Evolutionary conservation across 371 early-diverging fungal species (phyloP).

Genomic region (Apophysomyces trapeziformis): DNA sequence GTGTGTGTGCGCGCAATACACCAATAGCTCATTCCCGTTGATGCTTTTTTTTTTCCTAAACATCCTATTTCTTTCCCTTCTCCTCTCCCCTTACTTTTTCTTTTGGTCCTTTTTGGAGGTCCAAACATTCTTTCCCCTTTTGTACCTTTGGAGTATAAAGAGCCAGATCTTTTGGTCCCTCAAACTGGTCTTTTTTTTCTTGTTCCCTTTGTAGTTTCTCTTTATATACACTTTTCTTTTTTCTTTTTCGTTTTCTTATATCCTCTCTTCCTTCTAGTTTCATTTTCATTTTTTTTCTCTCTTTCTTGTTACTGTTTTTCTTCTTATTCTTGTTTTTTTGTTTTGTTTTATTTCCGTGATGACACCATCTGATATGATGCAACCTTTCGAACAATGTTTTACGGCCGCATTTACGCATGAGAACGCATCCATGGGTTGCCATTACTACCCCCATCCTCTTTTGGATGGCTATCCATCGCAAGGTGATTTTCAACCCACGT

Average conservation of each 20-base stretch:
- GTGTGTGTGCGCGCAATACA: not conserved
- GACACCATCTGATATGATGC: constrained; percentile 38
- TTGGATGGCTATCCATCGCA: not conserved
- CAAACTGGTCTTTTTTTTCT: too few relatives aligned
- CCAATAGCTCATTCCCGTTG: too few relatives aligned
- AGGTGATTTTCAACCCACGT: constrained; percentile 29
- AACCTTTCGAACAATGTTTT: constrained; percentile 35
- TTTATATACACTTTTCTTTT: too few relatives aligned
- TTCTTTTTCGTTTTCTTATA: too few relatives aligned
- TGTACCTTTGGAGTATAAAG: not conserved
- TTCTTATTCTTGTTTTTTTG: constrained; percentile 9
- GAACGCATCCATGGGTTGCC: constrained; percentile 8
- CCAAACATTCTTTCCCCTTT: constrained; percentile 12
- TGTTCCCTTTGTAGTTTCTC: too few relatives aligned
- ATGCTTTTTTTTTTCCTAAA: constrained; percentile 10
- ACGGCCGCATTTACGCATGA: constrained; percentile 15
- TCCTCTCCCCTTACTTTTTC: constrained; percentile 1
- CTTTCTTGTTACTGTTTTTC: not conserved
- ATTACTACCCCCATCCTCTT: not conserved
- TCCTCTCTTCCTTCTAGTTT: too few relatives aligned
- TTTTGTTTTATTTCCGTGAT: not conserved
- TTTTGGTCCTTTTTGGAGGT: not conserved
- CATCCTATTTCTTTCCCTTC: constrained; percentile 10
- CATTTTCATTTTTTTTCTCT: too few relatives aligned
- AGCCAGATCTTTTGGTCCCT: not conserved